Conservation (phyloP, 73 alveolate genomes). For the Paramecium tetraurelia region DNA sequence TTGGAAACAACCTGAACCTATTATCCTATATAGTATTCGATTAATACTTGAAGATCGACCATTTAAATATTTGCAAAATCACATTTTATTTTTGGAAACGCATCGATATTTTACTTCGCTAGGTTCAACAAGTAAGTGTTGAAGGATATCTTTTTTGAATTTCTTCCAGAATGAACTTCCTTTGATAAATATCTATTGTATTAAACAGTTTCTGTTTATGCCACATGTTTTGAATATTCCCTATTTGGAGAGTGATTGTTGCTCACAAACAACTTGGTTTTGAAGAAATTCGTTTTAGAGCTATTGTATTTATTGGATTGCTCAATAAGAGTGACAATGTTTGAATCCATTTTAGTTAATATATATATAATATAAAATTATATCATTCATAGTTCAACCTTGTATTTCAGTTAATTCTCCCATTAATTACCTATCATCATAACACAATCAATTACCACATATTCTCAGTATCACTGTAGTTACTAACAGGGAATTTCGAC, state of each 20-base stretch:
- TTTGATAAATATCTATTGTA: neutral
- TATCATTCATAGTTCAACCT: neutral
- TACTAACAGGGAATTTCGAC: neutral
- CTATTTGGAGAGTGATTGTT: slow-evolving; percentile 12
- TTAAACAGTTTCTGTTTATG: slow-evolving; percentile 30
- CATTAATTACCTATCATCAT: slow-evolving; percentile 4
- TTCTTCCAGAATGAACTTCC: slow-evolving; percentile 5
- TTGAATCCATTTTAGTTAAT: slow-evolving; percentile 19
- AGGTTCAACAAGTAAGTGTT: neutral
- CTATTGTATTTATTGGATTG: neutral
- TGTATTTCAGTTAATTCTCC: slow-evolving; percentile 14
- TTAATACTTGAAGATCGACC: slow-evolving; percentile 19
- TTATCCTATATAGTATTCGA: neutral
- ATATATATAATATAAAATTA: neutral
- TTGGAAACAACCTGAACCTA: slow-evolving; percentile 52
- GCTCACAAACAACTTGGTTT: neutral
- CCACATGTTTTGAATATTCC: slow-evolving; percentile 7
- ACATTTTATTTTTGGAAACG: neutral
- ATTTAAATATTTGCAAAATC: slow-evolving; percentile 20
- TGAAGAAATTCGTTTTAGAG: slow-evolving; percentile 17
- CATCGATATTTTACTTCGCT: slow-evolving; percentile 1
- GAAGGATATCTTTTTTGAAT: neutral
- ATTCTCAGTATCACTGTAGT: slow-evolving; percentile 11
- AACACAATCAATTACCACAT: neutral
- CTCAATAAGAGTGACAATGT: neutral